Percentiles rank a stretch among this genome's conserved stretches.
These are phyloP conservation scores for Cyberlindnera euphorbiae DNA, from an alignment of 805 yeast species.

Conservation along the genomic window DNA sequence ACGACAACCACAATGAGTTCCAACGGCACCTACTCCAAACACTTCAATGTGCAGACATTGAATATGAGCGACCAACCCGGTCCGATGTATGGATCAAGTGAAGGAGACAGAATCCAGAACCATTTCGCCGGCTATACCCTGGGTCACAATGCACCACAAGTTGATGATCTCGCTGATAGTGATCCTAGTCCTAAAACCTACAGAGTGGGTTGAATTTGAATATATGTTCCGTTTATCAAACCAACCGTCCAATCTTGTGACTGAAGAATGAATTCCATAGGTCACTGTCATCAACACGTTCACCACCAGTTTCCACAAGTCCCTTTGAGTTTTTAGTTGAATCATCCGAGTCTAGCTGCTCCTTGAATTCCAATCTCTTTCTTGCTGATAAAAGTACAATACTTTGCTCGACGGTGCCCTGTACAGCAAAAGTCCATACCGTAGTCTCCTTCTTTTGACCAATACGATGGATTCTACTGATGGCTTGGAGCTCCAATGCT, in stretches of 20 bases:
- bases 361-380: constrained; percentile 41
- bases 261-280: constrained; percentile 59
- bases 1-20: constrained; percentile 3
- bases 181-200: constrained; percentile 12
- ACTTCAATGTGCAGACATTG: constrained; percentile 1
- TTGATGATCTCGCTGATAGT: not conserved
- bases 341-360: constrained; percentile 48
- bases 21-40: constrained; percentile 2
- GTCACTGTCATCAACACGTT: constrained; percentile 51
- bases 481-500: constrained; percentile 85
- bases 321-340: constrained; percentile 47
- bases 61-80: too few species aligned
- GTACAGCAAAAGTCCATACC: constrained; percentile 89
- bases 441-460: constrained; percentile 81
- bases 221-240: not conserved
- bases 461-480: constrained; percentile 86
- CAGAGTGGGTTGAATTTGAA: constrained; percentile 1
- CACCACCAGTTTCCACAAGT: constrained; percentile 50
- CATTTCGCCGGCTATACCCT: constrained; percentile 10
- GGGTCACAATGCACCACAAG: constrained; percentile 1
- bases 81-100: too few species aligned
- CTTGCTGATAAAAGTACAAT: constrained; percentile 66
- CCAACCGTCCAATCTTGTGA: constrained; percentile 16
- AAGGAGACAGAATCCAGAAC: constrained; percentile 7
- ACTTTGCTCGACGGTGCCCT: constrained; percentile 83